Conservation (phyloP, 2,329 filamentous ascomycete genomes). For the Graphiopsis chlorocephala region DNA sequence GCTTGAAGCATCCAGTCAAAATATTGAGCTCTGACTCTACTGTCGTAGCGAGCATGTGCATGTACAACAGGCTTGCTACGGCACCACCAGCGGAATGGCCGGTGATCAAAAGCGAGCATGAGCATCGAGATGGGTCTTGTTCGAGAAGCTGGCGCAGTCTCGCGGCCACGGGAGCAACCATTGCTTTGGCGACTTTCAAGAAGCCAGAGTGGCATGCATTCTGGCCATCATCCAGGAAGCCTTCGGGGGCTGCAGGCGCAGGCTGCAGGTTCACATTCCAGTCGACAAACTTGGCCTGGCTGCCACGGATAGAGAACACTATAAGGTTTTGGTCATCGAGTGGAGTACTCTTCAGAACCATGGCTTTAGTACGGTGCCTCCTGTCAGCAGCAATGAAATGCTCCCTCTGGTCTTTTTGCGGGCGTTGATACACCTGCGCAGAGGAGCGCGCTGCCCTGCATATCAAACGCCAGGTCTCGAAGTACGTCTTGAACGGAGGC, state of each 20-base stretch:
- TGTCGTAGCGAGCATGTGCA: slow-evolving; percentile 70
- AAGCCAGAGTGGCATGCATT: slow-evolving; percentile 83
- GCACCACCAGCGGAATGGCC: slow-evolving; percentile 86
- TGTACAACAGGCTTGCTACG: slow-evolving; percentile 74
- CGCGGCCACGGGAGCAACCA: slow-evolving; percentile 70
- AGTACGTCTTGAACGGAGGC: slow-evolving; percentile 66
- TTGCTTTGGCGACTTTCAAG: slow-evolving; percentile 69
- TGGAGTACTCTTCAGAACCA: slow-evolving; percentile 77
- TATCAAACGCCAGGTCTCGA: slow-evolving; percentile 72
- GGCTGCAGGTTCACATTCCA: slow-evolving; percentile 81
- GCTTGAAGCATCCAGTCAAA: slow-evolving; percentile 68
- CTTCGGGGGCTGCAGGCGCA: slow-evolving; percentile 61
- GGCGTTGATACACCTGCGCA: slow-evolving; percentile 67
- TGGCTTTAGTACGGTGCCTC: slow-evolving; percentile 74
- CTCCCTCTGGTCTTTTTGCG: slow-evolving; percentile 61
- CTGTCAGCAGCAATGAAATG: slow-evolving; percentile 70
- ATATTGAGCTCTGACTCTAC: slow-evolving; percentile 66
- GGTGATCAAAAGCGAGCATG: slow-evolving; percentile 74
- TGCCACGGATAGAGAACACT: slow-evolving; percentile 80
- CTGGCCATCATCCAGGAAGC: slow-evolving; percentile 72
- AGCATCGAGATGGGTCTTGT: slow-evolving; percentile 65
- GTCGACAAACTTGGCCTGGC: slow-evolving; percentile 70
- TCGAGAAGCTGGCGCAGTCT: slow-evolving; percentile 67
- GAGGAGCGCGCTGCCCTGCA: slow-evolving; percentile 78
- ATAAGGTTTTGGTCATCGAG: slow-evolving; percentile 76